Evolutionary conservation across 495 filamentous ascomycete species (phyloP), one percentile per base, ranked within the genome.

Genomic region (Hyaloscypha bicolor): DNA sequence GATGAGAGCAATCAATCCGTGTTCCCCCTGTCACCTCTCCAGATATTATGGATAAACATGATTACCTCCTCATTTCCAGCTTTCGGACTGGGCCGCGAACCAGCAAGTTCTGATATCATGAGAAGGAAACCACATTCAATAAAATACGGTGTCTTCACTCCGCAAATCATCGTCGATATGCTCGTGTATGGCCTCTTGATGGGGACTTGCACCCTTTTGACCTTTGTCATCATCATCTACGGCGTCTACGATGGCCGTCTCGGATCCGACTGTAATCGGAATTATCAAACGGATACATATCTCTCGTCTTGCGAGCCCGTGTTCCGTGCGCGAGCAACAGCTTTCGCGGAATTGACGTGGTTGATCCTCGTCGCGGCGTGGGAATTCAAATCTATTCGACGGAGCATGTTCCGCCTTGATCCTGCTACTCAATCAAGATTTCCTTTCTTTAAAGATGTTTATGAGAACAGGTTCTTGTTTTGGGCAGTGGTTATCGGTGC

Each of bases 41-140:
- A 91, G 66, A 90, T 91, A 63, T 77, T 91, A 33, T 91, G 90
- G 90, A 86, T 90, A 59, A 91, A 90, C 74, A 88, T 92, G 78
- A 77, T 91, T 29, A 92, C 90, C 0, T 88, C 84, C 30, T 86
- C 83, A 0, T 85, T 92, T 66, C 85, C 88, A 1, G 90, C 88
- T 59, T 85, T 92, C 65, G 90, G 90, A 21, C 81, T 92, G 4
- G 90, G 90, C 0, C 81, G 87, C 42, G 90, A 92, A 75, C 80
- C 84, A 31, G 87, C 89, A 12, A 84, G 84, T 19, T 81, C 86
- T 2, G 87, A 90, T 69, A 85, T 91, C 70, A 86, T 91, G 84
- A 77, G 79, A 57, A 82, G 88, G 0, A 86, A 87, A 32, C 90
- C 90, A 0, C 87, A 90, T 62, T 79, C 87, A 62, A 80, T 84